Percentiles rank a stretch among this genome's conserved stretches.
Evolutionary conservation across 139 green algal species (phyloP).

Genomic region (Parachlorella kessleri): DNA sequence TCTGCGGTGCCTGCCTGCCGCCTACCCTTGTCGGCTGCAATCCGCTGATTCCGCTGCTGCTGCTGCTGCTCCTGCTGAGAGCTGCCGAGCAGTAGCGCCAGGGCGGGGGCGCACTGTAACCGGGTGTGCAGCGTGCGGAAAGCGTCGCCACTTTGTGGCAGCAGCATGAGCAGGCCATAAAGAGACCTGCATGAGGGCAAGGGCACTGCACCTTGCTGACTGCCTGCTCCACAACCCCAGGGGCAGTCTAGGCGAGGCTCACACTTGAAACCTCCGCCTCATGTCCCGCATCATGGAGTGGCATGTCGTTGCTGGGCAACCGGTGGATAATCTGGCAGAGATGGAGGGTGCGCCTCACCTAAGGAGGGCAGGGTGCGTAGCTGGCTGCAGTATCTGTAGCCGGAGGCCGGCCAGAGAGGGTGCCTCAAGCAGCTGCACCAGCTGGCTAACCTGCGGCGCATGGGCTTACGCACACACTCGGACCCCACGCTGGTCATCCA

Average conservation of each 20-base stretch:
- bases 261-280: too few species aligned
- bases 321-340: too few species aligned
- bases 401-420: slow-evolving; percentile 91
- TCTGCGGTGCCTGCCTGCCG: neutral
- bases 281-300: too few species aligned
- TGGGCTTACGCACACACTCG: too few species aligned
- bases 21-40: neutral
- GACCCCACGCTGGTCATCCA: too few species aligned
- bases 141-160: slow-evolving; percentile 89
- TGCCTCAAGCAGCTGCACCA: slow-evolving; percentile 92
- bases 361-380: slow-evolving; percentile 69
- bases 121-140: slow-evolving; percentile 81
- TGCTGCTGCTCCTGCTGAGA: neutral
- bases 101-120: slow-evolving; percentile 52
- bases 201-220: neutral
- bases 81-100: slow-evolving; percentile 48
- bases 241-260: neutral
- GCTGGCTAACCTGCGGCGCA: slow-evolving; percentile 72
- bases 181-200: slow-evolving; percentile 40
- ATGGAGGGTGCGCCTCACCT: slow-evolving; percentile 17
- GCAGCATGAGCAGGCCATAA: slow-evolving; percentile 93
- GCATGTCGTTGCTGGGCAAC: too few species aligned
- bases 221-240: neutral
- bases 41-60: neutral
- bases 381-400: slow-evolving; percentile 89